These are phyloP conservation scores for Daucus carota DNA, from an alignment of 129 eudicot genomes.

Conservation along the genomic window DH1_v3.0 NC_030387.2:33012001-33012500, in stretches of 20 bases:
- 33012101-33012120: constrained; percentile 57
- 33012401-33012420: background rate
- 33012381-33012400: background rate
- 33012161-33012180: constrained; percentile 73
- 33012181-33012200: constrained; percentile 94
- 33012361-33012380: background rate
- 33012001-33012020: background rate
- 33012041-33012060: background rate
- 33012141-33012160: constrained; percentile 45
- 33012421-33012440: background rate
- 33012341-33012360: background rate
- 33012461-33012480: background rate
- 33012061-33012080: background rate
- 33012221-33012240: constrained; percentile 49
- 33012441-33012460: background rate
- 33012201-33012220: constrained; percentile 55
- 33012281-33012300: background rate
- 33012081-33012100: background rate
- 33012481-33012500: background rate
- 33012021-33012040: background rate
- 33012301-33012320: background rate
- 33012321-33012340: background rate
- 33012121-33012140: constrained; percentile 33
- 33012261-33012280: constrained; percentile 12
- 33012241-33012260: constrained; percentile 56